Evolutionary conservation across 768 basidiomycete genomes (phyloP).

Genomic region (Agaricus sinodeliciosus): DNA sequence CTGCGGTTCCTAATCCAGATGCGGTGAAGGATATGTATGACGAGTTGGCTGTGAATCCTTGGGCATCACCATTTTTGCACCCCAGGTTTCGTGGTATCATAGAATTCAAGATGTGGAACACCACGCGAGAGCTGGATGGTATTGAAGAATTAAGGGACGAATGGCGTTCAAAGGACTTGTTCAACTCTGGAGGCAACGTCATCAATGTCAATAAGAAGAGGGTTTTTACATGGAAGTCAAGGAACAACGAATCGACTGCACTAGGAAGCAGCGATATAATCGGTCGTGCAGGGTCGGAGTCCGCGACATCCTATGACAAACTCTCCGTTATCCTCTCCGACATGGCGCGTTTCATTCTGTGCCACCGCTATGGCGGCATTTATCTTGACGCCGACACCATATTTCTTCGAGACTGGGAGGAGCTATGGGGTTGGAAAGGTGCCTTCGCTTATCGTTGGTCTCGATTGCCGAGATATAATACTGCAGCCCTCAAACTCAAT

Average conservation of each 20-base stretch:
- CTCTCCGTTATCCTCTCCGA: conserved; percentile 92
- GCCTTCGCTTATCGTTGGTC: conserved; percentile 98
- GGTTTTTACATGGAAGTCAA: conserved; percentile 19
- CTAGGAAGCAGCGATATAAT: conserved; percentile 37
- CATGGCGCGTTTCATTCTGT: conserved; percentile 96
- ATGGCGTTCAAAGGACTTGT: conserved; percentile 81
- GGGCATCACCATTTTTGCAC: conserved; percentile 94
- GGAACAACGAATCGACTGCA: neutral
- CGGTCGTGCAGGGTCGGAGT: conserved; percentile 83
- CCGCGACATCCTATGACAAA: conserved; percentile 78
- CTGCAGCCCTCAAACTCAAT: conserved; percentile 91
- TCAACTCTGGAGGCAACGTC: conserved; percentile 82
- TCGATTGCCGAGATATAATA: conserved; percentile 89
- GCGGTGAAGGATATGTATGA: conserved; percentile 81
- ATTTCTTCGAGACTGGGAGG: conserved; percentile 96
- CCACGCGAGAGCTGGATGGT: conserved; percentile 92
- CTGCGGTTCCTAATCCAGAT: conserved; percentile 77
- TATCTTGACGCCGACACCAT: conserved; percentile 98
- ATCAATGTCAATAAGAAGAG: conserved; percentile 39
- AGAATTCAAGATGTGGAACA: conserved; percentile 97
- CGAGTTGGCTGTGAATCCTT: conserved; percentile 77
- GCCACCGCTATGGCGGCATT: conserved; percentile 92
- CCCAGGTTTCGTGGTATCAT: conserved; percentile 87
- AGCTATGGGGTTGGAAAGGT: conserved; percentile 94
- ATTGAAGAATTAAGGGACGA: conserved; percentile 85